Base-by-base conservation (phyloP, 148 eudicot genomes). In the Camellia japonica region DNA sequence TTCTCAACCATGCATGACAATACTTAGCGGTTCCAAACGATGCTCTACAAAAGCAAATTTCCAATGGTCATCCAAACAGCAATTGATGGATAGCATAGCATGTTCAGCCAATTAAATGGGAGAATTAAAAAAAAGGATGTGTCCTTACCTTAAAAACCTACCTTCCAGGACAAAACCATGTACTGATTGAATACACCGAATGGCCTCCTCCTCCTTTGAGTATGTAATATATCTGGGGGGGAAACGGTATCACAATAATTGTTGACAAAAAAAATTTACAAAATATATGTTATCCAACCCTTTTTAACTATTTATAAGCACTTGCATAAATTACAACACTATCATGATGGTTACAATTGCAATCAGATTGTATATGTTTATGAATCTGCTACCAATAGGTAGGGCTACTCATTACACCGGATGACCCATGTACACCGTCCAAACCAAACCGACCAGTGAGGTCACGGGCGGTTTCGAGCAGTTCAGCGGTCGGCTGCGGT, bases 21-120 rank as follows among this genome's bases (percentile, higher is more conserved):
- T 89, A 89, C 69, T 89, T 89, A 51, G 92, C 92, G 49, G 92
- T 87, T 79, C 92, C 92, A 84, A 87, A 89, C 56, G 92, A 89
- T 87, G 92, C 92, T 74, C 92, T 89, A 85, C 83, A 81, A 42
- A 82, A 74, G n/a, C 4, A 71, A 56, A 68, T 23, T 52, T 70
- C 69, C 61, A 59, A 72, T 63, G 70, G 77, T 68, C 69, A 83
- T 62, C 67, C 68, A 73, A 58, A 61, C 23, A 71, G 54, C 20
- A 63, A 60, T 8, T 42, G 15, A 56, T 9, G 41, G 4, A 72
- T 54, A 49, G 49, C 67, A 72, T 62, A 49, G 49, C 67, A 69
- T 51, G 44, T 51, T 61, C 56, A 80, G 55, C 59, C 46, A 43
- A 79, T 12, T 64, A 38, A n/a, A 38, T 12, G 47, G 61, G 67